Base-by-base conservation (phyloP, 1,284 basidiomycete genomes). In the Trichosporon faecale region DNA sequence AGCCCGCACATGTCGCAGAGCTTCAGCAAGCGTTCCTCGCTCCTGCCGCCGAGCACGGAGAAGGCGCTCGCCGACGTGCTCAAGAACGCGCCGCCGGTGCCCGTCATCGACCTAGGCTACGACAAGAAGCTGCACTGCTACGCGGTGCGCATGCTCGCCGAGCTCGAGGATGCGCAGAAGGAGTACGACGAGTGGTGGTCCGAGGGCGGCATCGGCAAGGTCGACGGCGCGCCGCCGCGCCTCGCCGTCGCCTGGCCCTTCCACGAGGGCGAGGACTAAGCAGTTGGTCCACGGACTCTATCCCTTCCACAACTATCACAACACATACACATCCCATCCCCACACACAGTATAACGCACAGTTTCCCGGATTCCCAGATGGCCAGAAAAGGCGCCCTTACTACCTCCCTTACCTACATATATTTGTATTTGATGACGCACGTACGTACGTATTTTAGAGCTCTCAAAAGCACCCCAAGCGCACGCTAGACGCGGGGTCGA, bases 131-230 rank as follows among this genome's bases (percentile, higher is more conserved):
- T 85, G 31, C 85, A 86, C 70, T 83, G 83, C 49, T 86, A 86
- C 74, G 85, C 85, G 5, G 79, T 85, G 21, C 75, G 85, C 44
- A 85, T 85, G 73, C 74, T 86, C 70, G 79, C 83, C 27, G 85
- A 86, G 74, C 78, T 85, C 46, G 85, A 86, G 75, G 84, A 85
- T 72, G 83, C 84, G 44, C 78, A 85, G 72, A 82, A 82, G 73
- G 84, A 85, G 78, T 83, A 83, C 70, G 82, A 83, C 67, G 82
- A 83, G 68, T 84, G 84, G 84, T 84, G 81, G 81, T 77, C 79
- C 52, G 80, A 83, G 33, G 79, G 78, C 52, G 84, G 84, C 9
- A 79, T 82, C 31, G 82, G 83, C 5, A 78, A 76, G 70, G 75
- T 80, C 55, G 83, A 84, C 69, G 81, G 80, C 31, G 77, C 77